Base-by-base conservation (phyloP, 2,329 filamentous ascomycete species). In the Septoria petroselini region DNA sequence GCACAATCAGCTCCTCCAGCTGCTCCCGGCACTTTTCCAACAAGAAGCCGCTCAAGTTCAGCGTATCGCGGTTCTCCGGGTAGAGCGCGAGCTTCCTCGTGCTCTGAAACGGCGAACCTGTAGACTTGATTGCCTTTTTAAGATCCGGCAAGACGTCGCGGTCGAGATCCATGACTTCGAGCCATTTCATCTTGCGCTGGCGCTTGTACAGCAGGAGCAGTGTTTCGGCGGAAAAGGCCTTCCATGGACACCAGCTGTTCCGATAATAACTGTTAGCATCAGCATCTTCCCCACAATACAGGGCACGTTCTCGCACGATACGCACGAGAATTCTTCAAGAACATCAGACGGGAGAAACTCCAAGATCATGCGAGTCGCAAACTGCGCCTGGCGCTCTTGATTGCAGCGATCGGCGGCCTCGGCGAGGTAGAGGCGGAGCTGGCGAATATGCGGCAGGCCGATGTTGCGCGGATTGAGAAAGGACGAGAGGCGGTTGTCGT, bases 331-430 rank as follows among this genome's bases (percentile, higher is more conserved):
- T 53, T 72, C 71, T 53, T 76, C 73, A 18, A 77, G 64, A 29
- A 71, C 71, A 52, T 76, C 69, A 43, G 75, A 71, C 1, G 74
- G 74, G 29, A 77, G 59, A 53, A 75, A 68, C 52, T 76, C 74
- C 14, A 77, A 51, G 14, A 77, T 68, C 70, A 76, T 73, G 37
- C 73, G 70, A 15, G 73, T 71, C 0, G 72, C 71, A 46, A 76
- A 73, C 46, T 74, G 67, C 31, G 73, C 73, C 53, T 73, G 72
- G 47, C 71, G 67, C 44, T 71, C 61, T 42, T 65, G 62, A 35
- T 72, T 71, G 60, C 70, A 72, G 43, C 71, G 69, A 51, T 76
- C 72, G 30, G 65, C 49, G 12, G 73, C 63, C 39, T 71, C 68
- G 17, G 71, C 72, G 7, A 75, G 68, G 53, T 76, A 73, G 18